These are phyloP conservation scores for Parmelia sp. DNA, from an alignment of 495 filamentous ascomycete species.

Conservation along the genomic window DNA sequence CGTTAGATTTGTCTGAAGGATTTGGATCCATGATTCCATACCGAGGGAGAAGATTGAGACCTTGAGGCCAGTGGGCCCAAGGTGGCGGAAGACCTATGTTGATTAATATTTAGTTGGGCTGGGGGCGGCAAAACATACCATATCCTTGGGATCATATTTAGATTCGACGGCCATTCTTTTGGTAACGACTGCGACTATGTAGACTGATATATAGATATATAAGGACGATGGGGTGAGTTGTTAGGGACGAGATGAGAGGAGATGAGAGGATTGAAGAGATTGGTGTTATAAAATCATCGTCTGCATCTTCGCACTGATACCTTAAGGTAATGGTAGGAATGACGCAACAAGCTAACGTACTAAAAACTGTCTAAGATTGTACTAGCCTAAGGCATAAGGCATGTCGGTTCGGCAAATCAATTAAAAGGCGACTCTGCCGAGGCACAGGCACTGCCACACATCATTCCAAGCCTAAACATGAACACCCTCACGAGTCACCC, in stretches of 20 bases:
- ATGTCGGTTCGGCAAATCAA: neutral
- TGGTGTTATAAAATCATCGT: no score
- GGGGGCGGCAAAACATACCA: neutral
- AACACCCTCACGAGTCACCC: neutral
- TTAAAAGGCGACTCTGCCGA: no score
- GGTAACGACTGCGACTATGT: neutral
- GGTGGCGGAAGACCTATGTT: conserved; percentile 43
- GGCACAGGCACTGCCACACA: no score
- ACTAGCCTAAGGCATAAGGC: neutral
- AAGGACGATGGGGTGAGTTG: no score
- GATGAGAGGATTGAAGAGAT: no score
- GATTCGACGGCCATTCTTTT: conserved; percentile 20
- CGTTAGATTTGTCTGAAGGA: neutral
- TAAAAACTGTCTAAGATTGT: neutral
- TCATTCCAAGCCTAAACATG: neutral
- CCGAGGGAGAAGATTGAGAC: conserved; percentile 70
- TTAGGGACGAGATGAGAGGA: no score
- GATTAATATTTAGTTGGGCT: neutral
- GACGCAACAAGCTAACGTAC: neutral
- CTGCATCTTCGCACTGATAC: no score
- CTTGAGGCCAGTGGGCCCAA: conserved; percentile 68
- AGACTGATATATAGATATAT: neutral
- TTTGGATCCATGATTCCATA: conserved; percentile 47
- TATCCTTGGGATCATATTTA: conserved; percentile 23
- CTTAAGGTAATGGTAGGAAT: no score